These are phyloP conservation scores for Coemansia sp. DNA, from an alignment of 192 early-diverging fungal genomes.

Conservation along the genomic window DNA sequence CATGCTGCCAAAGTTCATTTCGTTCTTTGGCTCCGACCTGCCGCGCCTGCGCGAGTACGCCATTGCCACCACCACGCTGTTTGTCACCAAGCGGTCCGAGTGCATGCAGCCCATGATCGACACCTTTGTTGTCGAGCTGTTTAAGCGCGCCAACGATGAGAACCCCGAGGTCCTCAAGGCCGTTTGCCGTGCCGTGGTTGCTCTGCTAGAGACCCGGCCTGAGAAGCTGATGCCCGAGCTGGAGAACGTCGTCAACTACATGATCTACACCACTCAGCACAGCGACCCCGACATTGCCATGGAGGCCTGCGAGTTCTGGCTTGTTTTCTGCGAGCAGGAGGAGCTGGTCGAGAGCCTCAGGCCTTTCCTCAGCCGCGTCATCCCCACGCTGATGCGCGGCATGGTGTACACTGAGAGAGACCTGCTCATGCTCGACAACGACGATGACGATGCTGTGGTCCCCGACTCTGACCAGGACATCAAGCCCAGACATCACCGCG, in stretches of 20 bases:
- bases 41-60: slow-evolving; percentile 74
- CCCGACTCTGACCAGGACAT: slow-evolving; percentile 91
- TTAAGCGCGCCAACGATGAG: slow-evolving; percentile 79
- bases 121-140: slow-evolving; percentile 60
- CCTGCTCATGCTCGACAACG: slow-evolving; percentile 68
- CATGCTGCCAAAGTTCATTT: slow-evolving; percentile 88
- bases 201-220: slow-evolving; percentile 79
- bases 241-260: slow-evolving; percentile 87
- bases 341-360: slow-evolving; percentile 67
- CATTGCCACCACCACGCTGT: slow-evolving; percentile 81
- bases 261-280: slow-evolving; percentile 91
- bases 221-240: slow-evolving; percentile 86
- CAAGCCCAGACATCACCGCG: slow-evolving; percentile 89
- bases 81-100: slow-evolving; percentile 74
- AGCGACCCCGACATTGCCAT: slow-evolving; percentile 82
- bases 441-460: slow-evolving; percentile 81
- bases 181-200: slow-evolving; percentile 93
- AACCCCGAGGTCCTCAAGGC: slow-evolving; percentile 80
- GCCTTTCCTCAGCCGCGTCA: slow-evolving; percentile 68
- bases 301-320: slow-evolving; percentile 99
- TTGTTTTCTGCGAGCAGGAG: slow-evolving; percentile 93
- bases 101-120: slow-evolving; percentile 53
- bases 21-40: slow-evolving; percentile 75
- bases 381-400: slow-evolving; percentile 88
- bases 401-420: slow-evolving; percentile 98